Conservation (phyloP, 129 eudicot species). For the Flaveria sonorensis region DNA sequence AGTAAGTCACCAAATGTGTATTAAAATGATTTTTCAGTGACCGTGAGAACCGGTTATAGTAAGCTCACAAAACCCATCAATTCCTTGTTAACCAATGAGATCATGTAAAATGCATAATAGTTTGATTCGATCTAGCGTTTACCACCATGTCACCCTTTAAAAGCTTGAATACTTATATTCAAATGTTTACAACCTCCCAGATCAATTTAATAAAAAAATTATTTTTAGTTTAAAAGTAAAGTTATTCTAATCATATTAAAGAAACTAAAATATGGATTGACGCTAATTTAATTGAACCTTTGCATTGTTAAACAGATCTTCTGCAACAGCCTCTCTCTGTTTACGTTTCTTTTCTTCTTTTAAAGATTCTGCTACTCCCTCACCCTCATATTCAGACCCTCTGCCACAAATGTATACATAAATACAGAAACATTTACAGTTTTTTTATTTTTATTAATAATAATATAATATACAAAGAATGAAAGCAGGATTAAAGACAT, state of each 20-base stretch:
- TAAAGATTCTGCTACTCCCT: constrained; percentile 54
- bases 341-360: constrained; percentile 86
- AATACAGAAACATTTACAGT: background rate
- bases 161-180: background rate
- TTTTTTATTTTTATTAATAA: background rate
- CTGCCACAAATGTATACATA: constrained; percentile 40
- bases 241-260: background rate
- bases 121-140: too few relatives aligned
- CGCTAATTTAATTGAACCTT: constrained; percentile 40
- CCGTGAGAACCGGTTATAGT: too few relatives aligned
- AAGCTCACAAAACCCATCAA: too few relatives aligned
- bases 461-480: background rate
- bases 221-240: background rate
- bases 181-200: background rate
- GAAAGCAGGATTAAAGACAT: constrained; percentile 6
- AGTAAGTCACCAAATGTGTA: background rate
- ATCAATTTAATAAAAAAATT: background rate
- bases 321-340: constrained; percentile 84
- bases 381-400: constrained; percentile 73
- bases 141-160: too few relatives aligned
- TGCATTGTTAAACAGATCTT: constrained; percentile 70
- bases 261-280: background rate
- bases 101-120: too few relatives aligned
- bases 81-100: too few relatives aligned
- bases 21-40: too few relatives aligned